phyloP scores from a whole-genome alignment of 2,329 filamentous ascomycete genomes.

The Furcasterigmium sp. region DNA sequence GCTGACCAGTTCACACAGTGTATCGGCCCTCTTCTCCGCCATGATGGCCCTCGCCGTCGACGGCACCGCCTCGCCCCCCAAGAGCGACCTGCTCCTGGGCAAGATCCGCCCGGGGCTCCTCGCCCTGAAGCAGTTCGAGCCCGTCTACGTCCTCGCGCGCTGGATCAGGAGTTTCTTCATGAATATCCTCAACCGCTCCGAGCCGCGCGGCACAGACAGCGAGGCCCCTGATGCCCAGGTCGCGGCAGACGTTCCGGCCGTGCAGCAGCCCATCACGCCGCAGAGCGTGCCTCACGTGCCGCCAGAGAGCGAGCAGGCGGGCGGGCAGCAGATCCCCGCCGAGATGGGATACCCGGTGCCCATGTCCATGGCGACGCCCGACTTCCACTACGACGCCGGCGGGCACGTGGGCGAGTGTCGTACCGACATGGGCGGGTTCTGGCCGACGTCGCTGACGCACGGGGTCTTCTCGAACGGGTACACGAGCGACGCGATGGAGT shows the following conservation, averaged over 20 bases:
- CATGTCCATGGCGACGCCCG: neutral
- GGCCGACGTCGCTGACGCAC: neutral
- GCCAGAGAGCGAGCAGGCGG: neutral
- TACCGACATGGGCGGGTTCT: neutral
- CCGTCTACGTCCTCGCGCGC: slow-evolving; percentile 1
- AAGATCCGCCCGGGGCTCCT: neutral
- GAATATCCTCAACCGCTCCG: neutral
- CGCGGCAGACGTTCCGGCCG: neutral
- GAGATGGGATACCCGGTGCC: no score
- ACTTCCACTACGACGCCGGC: neutral
- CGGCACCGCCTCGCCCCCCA: neutral
- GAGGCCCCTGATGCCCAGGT: no score
- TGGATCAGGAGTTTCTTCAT: neutral
- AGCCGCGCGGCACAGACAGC: no score
- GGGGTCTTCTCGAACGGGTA: neutral
- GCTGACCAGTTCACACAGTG: no score
- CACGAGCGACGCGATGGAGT: neutral
- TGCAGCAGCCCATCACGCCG: neutral
- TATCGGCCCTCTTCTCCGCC: neutral
- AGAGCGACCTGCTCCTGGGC: neutral
- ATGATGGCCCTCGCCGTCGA: neutral
- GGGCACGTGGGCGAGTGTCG: neutral
- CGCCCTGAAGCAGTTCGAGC: neutral
- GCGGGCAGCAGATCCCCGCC: no score
- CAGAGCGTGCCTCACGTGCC: neutral